phyloP scores from a whole-genome alignment of 179 eudicot species.

The Heliamphora pulchella region DNA sequence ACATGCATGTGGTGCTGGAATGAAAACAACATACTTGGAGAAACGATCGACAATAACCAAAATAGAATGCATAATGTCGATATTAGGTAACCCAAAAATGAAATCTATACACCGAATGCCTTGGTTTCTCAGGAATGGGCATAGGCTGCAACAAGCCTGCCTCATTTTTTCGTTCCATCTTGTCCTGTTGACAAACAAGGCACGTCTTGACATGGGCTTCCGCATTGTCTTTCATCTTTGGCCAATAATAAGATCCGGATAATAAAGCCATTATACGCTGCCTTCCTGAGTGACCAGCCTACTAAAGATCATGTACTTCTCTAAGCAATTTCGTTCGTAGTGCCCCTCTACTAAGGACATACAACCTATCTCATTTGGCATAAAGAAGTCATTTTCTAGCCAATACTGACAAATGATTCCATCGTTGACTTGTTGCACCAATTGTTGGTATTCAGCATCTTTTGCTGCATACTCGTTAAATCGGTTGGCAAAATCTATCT shows the following conservation, averaged over 20 bases:
- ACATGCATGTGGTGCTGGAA: background rate
- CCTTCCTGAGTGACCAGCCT: constrained; percentile 13
- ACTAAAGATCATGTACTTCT: constrained; percentile 2
- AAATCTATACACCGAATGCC: constrained; percentile 16
- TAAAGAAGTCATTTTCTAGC: constrained; percentile 9
- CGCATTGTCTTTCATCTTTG: constrained; percentile 11
- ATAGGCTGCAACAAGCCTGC: constrained; percentile 14
- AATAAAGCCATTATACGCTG: background rate
- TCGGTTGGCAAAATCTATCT: background rate
- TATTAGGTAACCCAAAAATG: background rate
- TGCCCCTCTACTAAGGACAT: background rate
- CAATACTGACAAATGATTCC: background rate
- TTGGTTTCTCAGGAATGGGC: background rate
- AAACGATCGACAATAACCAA: constrained; percentile 20
- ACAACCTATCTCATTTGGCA: constrained; percentile 4
- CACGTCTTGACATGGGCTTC: constrained; percentile 16
- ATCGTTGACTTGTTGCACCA: background rate
- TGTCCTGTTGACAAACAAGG: constrained; percentile 17
- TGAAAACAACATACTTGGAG: constrained; percentile 12
- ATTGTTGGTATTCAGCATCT: background rate
- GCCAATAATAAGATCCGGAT: background rate
- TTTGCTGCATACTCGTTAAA: background rate
- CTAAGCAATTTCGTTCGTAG: background rate
- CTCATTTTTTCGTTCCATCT: background rate
- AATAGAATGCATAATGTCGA: background rate